phyloP scores from a whole-genome alignment of 768 basidiomycete genomes.

The Infundibulicybe gibba region DNA sequence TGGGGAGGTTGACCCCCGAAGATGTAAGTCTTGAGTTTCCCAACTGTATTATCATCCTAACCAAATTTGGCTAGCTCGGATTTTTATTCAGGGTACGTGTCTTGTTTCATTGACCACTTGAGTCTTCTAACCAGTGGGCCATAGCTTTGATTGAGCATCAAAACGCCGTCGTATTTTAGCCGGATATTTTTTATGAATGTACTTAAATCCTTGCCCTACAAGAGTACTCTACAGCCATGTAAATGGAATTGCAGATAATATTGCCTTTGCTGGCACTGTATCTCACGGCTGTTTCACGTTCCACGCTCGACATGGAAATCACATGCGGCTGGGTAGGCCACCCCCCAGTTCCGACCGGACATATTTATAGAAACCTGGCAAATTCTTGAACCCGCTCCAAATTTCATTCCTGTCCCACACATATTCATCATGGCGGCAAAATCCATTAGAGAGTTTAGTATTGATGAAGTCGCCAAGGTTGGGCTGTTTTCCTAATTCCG shows the following conservation, averaged over 20 bases:
- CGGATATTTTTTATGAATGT: background rate
- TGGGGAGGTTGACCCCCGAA: constrained; percentile 90
- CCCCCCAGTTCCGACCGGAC: too few relatives aligned
- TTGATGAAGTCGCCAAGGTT: constrained; percentile 70
- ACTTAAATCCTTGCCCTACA: background rate
- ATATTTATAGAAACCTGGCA: too few relatives aligned
- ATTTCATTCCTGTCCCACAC: too few relatives aligned
- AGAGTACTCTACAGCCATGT: too few relatives aligned
- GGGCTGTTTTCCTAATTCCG: constrained; percentile 3
- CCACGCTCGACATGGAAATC: too few relatives aligned
- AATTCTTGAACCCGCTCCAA: too few relatives aligned
- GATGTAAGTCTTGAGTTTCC: constrained; percentile 51
- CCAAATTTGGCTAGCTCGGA: constrained; percentile 37
- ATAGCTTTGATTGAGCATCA: too few relatives aligned
- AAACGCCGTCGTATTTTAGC: background rate
- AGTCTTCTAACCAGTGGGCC: too few relatives aligned
- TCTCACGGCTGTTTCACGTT: too few relatives aligned
- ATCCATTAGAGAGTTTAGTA: constrained; percentile 34
- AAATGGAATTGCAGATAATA: too few relatives aligned
- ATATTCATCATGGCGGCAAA: constrained; percentile 14
- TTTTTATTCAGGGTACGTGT: constrained; percentile 55
- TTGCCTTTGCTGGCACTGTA: too few relatives aligned
- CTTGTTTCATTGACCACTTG: background rate
- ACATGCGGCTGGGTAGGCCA: too few relatives aligned
- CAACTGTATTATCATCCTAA: constrained; percentile 1